Evolutionary conservation across 2,329 filamentous ascomycete genomes (phyloP), one percentile per base, ranked within the genome.

Genomic region (Fusarium sp.): DNA sequence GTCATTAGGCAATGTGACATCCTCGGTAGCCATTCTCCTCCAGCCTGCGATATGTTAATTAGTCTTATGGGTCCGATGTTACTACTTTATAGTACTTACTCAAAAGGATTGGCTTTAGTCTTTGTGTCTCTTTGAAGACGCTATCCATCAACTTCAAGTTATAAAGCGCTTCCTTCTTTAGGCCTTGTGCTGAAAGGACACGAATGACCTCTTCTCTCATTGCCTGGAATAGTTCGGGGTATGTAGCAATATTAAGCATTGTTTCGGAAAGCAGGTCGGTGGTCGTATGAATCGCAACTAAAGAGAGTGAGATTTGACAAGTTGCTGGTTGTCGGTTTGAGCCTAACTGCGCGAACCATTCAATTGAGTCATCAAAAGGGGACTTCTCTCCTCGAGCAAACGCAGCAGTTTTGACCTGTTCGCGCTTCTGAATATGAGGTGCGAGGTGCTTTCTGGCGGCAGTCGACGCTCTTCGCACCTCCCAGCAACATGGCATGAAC

Each of bases 251-350:
- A 2, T 68, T 57, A 0, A 62, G 24, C 36, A 74, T 56, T 0
- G 62, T 65, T 24, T 69, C 59, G 1, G 56, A 50, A 1, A 74
- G 38, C 6, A 73, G 7, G 12, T 75, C 73, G 4, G 81, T 79
- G 0, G 85, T 86, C 1, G 85, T 88, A 72, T 87, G 85, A 24
- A 86, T 85, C 6, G 83, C 82, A 1, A 84, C 85, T 36, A 85
- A 81, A 1, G 79, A 77, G 24, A 77, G 72, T 2, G 46, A 39
- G 4, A 74, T 51, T 38, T 75, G 73, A 1, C 56, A 50, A 1
- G 49, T 23, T 2, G 51, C 65, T 0, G 65, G 45, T 5, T 73
- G 68, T 15, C 65, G 58, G 6, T 62, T 55, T 8, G 84, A 43
- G 1, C 84, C 42, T 79, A 77, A 12, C 78, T 75, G 54, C 1